Percentiles rank a stretch among this genome's conserved stretches.
phyloP scores from a whole-genome alignment of 768 basidiomycete species.

The Tulasnella sp. region DNA sequence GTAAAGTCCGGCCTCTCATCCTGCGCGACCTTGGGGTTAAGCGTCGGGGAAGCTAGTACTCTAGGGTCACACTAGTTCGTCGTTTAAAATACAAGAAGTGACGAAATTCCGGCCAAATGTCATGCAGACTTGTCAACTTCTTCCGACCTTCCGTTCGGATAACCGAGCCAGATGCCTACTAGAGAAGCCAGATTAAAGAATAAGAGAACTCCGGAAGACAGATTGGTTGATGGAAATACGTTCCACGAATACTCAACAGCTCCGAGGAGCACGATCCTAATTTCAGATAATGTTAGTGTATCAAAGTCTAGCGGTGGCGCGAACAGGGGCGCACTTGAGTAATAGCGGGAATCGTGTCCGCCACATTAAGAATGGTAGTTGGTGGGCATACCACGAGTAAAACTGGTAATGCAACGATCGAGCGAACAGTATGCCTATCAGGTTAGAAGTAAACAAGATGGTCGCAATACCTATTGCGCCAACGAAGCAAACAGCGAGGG shows the following conservation, averaged over 20 bases:
- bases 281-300: not conserved
- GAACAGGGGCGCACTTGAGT: conserved; percentile 42
- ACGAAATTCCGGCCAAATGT: too few species aligned
- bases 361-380: conserved; percentile 74
- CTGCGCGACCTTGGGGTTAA: too few species aligned
- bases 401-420: conserved; percentile 97
- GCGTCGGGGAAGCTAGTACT: too few species aligned
- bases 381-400: conserved; percentile 93
- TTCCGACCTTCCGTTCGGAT: conserved; percentile 22
- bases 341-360: conserved; percentile 52
- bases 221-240: conserved; percentile 63
- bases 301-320: conserved; percentile 12
- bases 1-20: too few species aligned
- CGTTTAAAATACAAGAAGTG: too few species aligned
- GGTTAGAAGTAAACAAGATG: conserved; percentile 78
- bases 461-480: conserved; percentile 53
- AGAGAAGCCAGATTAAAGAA: conserved; percentile 42
- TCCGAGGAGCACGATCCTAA: conserved; percentile 48
- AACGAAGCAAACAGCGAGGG: conserved; percentile 18
- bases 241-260: conserved; percentile 83
- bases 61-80: too few species aligned
- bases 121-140: too few species aligned
- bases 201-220: conserved; percentile 50
- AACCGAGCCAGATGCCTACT: conserved; percentile 44
- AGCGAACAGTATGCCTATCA: conserved; percentile 85